phyloP scores from a whole-genome alignment of 2,329 filamentous ascomycete species.

The Fusarium temperatum region DNA sequence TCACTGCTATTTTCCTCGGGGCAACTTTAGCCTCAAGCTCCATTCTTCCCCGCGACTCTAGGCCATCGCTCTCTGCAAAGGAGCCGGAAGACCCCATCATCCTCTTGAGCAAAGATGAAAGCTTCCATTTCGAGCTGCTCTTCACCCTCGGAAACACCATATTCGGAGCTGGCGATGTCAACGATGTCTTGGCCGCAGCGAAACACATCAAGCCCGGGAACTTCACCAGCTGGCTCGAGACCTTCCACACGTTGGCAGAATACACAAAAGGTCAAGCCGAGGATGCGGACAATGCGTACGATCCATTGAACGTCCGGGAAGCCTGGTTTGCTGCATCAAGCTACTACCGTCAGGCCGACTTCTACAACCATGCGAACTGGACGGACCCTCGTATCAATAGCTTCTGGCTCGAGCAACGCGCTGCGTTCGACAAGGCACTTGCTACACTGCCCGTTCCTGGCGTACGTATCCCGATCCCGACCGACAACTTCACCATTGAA shows the following conservation, averaged over 20 bases:
- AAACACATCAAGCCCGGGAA: background rate
- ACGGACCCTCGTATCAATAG: background rate
- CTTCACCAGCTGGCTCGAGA: background rate
- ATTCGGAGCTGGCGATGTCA: background rate
- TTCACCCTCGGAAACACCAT: background rate
- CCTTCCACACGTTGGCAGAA: background rate
- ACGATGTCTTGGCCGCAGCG: background rate
- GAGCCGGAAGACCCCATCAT: background rate
- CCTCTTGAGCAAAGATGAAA: background rate
- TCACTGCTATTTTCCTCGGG: background rate
- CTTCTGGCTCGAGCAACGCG: background rate
- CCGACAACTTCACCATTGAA: background rate
- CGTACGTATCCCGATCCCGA: background rate
- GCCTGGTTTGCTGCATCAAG: background rate
- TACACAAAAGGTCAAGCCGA: background rate
- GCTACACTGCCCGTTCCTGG: background rate
- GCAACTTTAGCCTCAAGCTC: background rate
- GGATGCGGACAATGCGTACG: background rate
- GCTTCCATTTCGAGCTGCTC: background rate
- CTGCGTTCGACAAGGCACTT: background rate
- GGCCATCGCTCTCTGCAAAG: rapidly evolving
- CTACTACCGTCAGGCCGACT: background rate
- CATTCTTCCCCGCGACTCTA: rapidly evolving
- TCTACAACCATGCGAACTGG: background rate
- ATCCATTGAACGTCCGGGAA: background rate